Base-by-base conservation (phyloP, 169 alveolate genomes). In the Perkinsus olseni region DNA sequence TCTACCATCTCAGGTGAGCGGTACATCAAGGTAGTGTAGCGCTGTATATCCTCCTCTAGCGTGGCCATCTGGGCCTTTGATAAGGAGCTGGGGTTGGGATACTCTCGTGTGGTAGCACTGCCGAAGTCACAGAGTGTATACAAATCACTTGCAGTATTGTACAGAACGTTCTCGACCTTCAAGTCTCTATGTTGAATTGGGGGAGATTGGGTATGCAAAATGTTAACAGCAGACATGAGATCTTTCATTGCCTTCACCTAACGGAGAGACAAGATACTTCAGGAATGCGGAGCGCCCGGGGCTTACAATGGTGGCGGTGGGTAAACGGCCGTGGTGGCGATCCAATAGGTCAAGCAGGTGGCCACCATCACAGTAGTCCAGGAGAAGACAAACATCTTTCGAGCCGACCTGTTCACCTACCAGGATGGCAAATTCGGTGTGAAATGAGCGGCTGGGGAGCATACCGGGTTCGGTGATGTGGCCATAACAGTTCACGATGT, bases 1-100 rank as follows among this genome's bases (percentile, higher is more conserved):
- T 97, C 99, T 21, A 96, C 96, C 98, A 97, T 97, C 94, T 97
- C 98, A 13, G 99, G 99, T 10, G 99, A 97, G 91, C 98, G 51
- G 82, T 97, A 96, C 97, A 96, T 96, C 51, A 97, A 91, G 28
- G 98, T 97, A 10, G 98, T 96, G 48, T 95, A 94, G 92, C 95
- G 95, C 92, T 96, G 97, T 92, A 95, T 97, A 31, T 94, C 92
- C 92, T 97, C 98, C 92, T 95, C 95, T 91, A 95, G 94, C 93
- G 91, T 94, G 20, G 95, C 93, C 92, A 93, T 95, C 91, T 91
- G 91, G 6, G 62, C 62, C 62, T 45, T 45, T 45, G 62, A 45
- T 45, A 45, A 45, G 17, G 62, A 45, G 62, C 62, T 45, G 6
- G 62, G 62, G 62, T 45, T 17, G 17, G 62, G 62, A 17, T 45